Conservation (phyloP, 176 grass and related monocot genomes). For the Musa acuminata region DNA sequence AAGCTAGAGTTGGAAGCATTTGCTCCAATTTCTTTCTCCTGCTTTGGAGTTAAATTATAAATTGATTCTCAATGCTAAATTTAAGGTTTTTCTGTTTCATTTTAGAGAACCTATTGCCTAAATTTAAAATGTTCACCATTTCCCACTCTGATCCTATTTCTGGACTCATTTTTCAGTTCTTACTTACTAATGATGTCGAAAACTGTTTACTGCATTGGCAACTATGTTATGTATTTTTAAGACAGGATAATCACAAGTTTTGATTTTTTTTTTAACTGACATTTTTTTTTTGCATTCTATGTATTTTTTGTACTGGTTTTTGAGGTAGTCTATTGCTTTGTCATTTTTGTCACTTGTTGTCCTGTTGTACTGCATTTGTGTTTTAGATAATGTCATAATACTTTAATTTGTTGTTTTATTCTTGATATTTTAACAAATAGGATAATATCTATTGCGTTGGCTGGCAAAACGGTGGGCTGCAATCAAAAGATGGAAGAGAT, state of each 20-base stretch:
- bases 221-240: not conserved
- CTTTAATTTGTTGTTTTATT: not conserved
- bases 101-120: not conserved
- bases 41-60: not conserved
- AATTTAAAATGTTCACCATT: not conserved
- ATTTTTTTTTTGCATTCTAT: too few species aligned
- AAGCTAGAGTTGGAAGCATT: not conserved
- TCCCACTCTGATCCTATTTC: not conserved
- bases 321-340: not conserved
- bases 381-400: not conserved
- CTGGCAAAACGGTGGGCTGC: slow-evolving; percentile 67
- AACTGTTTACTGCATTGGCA: not conserved
- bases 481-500: slow-evolving; percentile 74
- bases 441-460: slow-evolving; percentile 57
- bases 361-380: not conserved
- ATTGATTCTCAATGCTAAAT: not conserved
- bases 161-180: not conserved
- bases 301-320: not conserved
- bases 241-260: not conserved
- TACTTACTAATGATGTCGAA: not conserved
- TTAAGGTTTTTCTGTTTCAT: not conserved
- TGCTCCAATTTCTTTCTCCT: slow-evolving; percentile 7
- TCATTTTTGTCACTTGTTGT: not conserved
- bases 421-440: not conserved
- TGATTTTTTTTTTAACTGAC: not conserved